A percentile compares a stretch with the other conserved stretches of the same genome.
These are phyloP conservation scores for Penicillium steckii DNA, from an alignment of 495 filamentous ascomycete genomes.

Conservation along the genomic window DNA sequence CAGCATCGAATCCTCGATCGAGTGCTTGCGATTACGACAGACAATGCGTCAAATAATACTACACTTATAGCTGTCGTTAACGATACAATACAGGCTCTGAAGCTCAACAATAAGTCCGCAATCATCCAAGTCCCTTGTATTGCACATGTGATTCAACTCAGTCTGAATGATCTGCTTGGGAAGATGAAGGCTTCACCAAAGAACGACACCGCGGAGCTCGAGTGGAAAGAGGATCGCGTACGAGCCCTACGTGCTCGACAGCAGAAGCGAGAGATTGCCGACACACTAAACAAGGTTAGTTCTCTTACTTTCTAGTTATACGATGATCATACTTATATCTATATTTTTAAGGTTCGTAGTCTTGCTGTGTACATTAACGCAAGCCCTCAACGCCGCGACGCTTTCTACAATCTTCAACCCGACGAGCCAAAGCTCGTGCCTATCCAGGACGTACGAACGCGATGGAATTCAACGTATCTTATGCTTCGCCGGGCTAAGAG, in stretches of 20 bases:
- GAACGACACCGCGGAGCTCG: constrained; percentile 2
- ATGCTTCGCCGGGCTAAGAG: constrained; percentile 1
- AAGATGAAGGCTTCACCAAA: constrained; percentile 7
- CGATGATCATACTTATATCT: too few species aligned
- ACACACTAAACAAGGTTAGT: constrained; percentile 11
- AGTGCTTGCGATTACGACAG: constrained; percentile 14
- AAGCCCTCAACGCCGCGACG: constrained; percentile 12
- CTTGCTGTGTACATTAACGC: constrained; percentile 13
- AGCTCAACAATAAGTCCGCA: background rate
- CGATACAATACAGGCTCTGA: background rate
- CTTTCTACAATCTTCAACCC: constrained; percentile 13
- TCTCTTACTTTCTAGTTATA: constrained; percentile 3
- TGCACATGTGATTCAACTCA: constrained; percentile 15
- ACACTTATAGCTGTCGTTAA: constrained; percentile 11
- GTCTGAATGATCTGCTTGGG: constrained; percentile 10
- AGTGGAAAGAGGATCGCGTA: constrained; percentile 10
- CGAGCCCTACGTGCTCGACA: background rate
- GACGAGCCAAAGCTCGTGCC: constrained; percentile 10
- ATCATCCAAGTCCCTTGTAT: constrained; percentile 12
- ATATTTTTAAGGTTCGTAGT: constrained; percentile 2
- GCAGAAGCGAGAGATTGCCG: constrained; percentile 1
- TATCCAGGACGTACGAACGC: constrained; percentile 16
- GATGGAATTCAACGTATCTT: constrained; percentile 10
- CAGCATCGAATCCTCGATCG: constrained; percentile 6
- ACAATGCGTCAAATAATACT: constrained; percentile 21